Evolutionary conservation across 2,329 filamentous ascomycete genomes (phyloP), one percentile per base, ranked within the genome.

Genomic region (Orbilia blumenaviensis): DNA sequence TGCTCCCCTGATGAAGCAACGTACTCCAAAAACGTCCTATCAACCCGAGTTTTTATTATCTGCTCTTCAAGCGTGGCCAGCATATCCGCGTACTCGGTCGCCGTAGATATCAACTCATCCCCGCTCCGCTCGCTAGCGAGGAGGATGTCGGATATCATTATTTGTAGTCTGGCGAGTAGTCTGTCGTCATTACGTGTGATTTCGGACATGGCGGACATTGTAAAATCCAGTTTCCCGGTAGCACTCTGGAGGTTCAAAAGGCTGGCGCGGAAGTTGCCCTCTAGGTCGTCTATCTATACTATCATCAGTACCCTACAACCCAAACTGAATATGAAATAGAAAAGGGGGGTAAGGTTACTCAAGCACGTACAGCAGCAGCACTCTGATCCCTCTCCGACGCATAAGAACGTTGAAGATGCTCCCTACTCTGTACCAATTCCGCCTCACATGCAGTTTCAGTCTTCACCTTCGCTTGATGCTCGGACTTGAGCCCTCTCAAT

Each of bases 121-220:
- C 64, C 72, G 14, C 23, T 32, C 32, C 62, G 54, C 50, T 77
- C 73, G 14, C 60, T 71, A 4, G 73, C 66, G 3, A 77, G 52
- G 12, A 71, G 27, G 9, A 72, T 71, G 44, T 77, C 73, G 0
- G 73, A 77, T 12, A 67, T 72, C 5, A 66, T 71, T 10, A 23
- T 67, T 29, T 77, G 73, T 16, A 77, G 29, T 2, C 73, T 50
- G 14, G 73, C 73, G 41, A 77, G 66, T 38, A 77, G 10, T 21
- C 73, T n/a, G 34, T 77, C 73, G 44, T 77, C 73, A 36, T 32
- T 66, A 9, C 66, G 34, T 16, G 66, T 71, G 23, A 66, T 38
- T 58, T 77, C 73, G 9, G 73, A 71, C 66, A 77, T 72, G 42
- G 66, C 73, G 7, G 73, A 77, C 60, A 66, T 69, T 18, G 63